phyloP scores from a whole-genome alignment of 129 eudicot genomes.

The Artemisia annua region DNA sequence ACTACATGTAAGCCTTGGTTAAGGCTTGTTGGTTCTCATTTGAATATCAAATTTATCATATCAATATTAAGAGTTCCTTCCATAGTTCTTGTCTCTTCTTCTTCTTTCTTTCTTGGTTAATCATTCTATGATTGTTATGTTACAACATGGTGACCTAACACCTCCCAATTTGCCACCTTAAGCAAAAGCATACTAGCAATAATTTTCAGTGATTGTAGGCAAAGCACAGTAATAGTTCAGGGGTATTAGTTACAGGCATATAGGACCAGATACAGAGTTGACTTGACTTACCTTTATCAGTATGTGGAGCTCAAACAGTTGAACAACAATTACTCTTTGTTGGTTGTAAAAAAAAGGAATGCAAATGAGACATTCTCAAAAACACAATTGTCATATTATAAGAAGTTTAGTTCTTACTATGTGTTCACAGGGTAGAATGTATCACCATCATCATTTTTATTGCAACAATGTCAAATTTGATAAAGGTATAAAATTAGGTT shows the following conservation, averaged over 20 bases:
- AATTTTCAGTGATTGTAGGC: background rate
- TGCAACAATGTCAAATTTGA: background rate
- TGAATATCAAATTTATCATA: too few relatives aligned
- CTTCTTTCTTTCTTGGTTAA: too few relatives aligned
- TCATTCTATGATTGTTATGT: too few relatives aligned
- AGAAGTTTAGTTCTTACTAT: background rate
- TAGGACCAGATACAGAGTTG: constrained; percentile 9
- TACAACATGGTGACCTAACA: too few relatives aligned
- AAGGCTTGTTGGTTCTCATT: too few relatives aligned
- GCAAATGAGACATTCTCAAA: constrained; percentile 14
- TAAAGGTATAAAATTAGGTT: too few relatives aligned
- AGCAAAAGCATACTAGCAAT: constrained; percentile 2
- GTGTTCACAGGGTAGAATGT: background rate
- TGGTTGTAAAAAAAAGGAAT: constrained; percentile 56
- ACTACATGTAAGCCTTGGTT: too few relatives aligned
- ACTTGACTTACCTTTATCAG: constrained; percentile 63
- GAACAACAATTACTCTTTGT: constrained; percentile 94
- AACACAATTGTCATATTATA: constrained; percentile 2
- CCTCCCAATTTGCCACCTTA: background rate
- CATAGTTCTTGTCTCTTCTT: too few relatives aligned
- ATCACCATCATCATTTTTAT: background rate
- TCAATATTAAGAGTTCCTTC: too few relatives aligned
- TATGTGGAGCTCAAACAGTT: constrained; percentile 95
- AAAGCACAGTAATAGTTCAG: background rate
- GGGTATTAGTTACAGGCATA: constrained; percentile 3